These are phyloP conservation scores for Metschnikowia proteae DNA, from an alignment of 805 yeast genomes.

Conservation along the genomic window DNA sequence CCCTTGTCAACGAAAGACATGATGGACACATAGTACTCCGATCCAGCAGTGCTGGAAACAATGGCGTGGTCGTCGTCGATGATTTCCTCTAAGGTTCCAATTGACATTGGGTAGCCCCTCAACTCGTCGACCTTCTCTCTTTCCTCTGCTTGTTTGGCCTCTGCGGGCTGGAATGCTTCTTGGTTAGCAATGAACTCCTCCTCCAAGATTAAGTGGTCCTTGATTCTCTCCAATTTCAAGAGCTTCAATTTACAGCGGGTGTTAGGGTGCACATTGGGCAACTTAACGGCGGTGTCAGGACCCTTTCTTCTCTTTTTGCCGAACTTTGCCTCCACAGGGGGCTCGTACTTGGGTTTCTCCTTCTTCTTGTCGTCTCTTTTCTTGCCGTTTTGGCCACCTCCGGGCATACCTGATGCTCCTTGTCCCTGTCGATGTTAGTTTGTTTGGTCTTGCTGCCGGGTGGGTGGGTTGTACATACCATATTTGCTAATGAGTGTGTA, in stretches of 20 bases:
- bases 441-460: too few relatives aligned
- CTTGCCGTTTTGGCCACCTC: constrained; percentile 42
- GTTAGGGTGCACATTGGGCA: constrained; percentile 86
- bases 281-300: constrained; percentile 76
- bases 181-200: constrained; percentile 95
- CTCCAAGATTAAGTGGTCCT: constrained; percentile 90
- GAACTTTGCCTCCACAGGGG: constrained; percentile 92
- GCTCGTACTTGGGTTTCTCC: constrained; percentile 95
- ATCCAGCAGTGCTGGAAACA: constrained; percentile 92
- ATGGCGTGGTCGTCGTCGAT: constrained; percentile 99
- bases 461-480: constrained; percentile 9
- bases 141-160: constrained; percentile 94
- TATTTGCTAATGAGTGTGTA: constrained; percentile 5
- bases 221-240: constrained; percentile 90
- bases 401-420: constrained; percentile 53
- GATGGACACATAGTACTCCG: constrained; percentile 95
- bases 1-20: constrained; percentile 97
- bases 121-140: constrained; percentile 91
- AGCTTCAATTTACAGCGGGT: constrained; percentile 91
- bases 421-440: constrained; percentile 42
- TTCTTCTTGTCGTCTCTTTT: constrained; percentile 62
- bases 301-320: constrained; percentile 94
- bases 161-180: constrained; percentile 92
- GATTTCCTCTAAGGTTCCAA: constrained; percentile 94
- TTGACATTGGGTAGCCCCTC: constrained; percentile 94